Conservation (phyloP, 495 filamentous ascomycete species). For the Tuber microsphaerosporum region DNA sequence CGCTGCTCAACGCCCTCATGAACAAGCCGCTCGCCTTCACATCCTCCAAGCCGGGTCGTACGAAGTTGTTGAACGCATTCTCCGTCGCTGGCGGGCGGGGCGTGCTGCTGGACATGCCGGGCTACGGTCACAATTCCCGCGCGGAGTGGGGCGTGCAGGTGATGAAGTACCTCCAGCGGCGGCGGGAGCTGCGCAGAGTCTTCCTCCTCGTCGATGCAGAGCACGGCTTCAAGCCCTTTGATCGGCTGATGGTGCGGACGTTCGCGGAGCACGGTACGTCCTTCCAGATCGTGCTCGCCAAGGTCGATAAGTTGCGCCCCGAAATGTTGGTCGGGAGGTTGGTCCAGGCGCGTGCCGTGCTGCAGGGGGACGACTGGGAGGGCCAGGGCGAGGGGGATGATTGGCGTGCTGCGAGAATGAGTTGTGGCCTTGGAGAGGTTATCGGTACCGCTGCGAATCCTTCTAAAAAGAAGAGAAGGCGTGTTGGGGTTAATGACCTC, state of each 20-base stretch:
- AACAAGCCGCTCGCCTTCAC: slow-evolving; percentile 54
- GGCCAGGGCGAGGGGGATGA: slow-evolving; percentile 27
- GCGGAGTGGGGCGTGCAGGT: slow-evolving; percentile 79
- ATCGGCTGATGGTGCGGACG: slow-evolving; percentile 58
- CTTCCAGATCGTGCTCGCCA: slow-evolving; percentile 75
- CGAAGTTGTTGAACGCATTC: slow-evolving; percentile 77
- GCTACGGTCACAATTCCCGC: slow-evolving; percentile 73
- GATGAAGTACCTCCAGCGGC: slow-evolving; percentile 66
- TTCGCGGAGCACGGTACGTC: slow-evolving; percentile 58
- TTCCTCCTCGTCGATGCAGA: slow-evolving; percentile 76
- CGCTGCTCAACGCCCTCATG: slow-evolving; percentile 75
- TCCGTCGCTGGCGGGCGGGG: slow-evolving; percentile 58
- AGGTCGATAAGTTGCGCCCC: slow-evolving; percentile 58
- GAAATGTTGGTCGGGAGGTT: slow-evolving; percentile 27
- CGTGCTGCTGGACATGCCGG: slow-evolving; percentile 81
- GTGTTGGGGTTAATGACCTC: slow-evolving; percentile 37
- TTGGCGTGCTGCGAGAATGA: slow-evolving; percentile 34
- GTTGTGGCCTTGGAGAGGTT: slow-evolving; percentile 48
- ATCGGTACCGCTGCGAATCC: slow-evolving; percentile 48
- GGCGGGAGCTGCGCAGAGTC: slow-evolving; percentile 63
- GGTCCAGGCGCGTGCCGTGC: slow-evolving; percentile 22
- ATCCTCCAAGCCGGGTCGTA: slow-evolving; percentile 66
- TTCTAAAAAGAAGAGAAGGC: slow-evolving; percentile 22
- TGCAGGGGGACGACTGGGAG: slow-evolving; percentile 42
- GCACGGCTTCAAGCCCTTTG: slow-evolving; percentile 70